Evolutionary conservation across 2,329 filamentous ascomycete species (phyloP).

Genomic region (Didymosphaeria variabile): DNA sequence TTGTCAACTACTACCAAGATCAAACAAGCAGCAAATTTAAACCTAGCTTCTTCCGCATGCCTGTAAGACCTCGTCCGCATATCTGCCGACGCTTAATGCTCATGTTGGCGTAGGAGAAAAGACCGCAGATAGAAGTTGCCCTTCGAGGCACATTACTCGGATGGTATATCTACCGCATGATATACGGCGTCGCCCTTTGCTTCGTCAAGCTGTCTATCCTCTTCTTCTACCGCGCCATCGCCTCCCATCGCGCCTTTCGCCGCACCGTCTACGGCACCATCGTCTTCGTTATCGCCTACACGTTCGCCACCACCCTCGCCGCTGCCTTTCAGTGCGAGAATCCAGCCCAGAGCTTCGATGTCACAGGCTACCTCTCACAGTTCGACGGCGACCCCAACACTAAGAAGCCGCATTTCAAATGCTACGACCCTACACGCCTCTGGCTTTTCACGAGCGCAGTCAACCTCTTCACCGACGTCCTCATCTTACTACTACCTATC

Average conservation of each 20-base stretch:
- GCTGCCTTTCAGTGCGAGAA: conserved; percentile 45
- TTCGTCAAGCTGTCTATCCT: conserved; percentile 46
- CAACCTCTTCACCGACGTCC: conserved; percentile 54
- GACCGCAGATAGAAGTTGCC: conserved; percentile 31
- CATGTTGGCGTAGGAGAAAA: conserved; percentile 36
- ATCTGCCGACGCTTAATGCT: conserved; percentile 12
- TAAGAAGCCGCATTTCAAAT: conserved; percentile 32
- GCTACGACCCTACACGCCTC: conserved; percentile 43
- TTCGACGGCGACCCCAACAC: conserved; percentile 36
- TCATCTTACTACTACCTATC: conserved; percentile 57
- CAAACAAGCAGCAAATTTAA: conserved; percentile 35
- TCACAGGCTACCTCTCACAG: conserved; percentile 39
- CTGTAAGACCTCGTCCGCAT: conserved; percentile 27
- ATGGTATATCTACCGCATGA: conserved; percentile 48
- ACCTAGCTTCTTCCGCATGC: conserved; percentile 36
- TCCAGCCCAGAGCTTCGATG: conserved; percentile 39
- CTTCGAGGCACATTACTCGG: conserved; percentile 42
- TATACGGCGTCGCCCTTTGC: conserved; percentile 40
- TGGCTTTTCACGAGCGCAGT: conserved; percentile 50
- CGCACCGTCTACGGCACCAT: conserved; percentile 41
- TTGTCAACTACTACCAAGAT: conserved; percentile 49
- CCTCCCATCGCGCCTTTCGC: conserved; percentile 44
- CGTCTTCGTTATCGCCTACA: conserved; percentile 42
- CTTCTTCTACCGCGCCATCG: conserved; percentile 48
- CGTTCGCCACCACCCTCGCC: conserved; percentile 38